Evolutionary conservation across 805 yeast species (phyloP), one percentile per base, ranked within the genome.

Genomic region (Sugiyamaella floridensis): DNA sequence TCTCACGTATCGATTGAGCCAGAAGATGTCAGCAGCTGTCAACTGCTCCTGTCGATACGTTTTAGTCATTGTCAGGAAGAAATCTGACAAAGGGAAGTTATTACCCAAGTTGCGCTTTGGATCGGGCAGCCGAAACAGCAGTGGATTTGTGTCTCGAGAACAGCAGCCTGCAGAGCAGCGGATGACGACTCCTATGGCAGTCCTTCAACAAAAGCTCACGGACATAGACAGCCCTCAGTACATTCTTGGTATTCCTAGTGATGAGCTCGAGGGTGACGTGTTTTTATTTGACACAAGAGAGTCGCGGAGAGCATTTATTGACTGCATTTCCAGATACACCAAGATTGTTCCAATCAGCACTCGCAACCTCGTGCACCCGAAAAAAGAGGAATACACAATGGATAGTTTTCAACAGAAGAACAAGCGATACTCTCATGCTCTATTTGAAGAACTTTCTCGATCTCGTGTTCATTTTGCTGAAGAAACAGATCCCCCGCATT

Each of bases 361-460:
- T 19, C 43, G 43, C 16, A 41, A 41, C 5, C 29, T 15, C 47
- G 19, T 44, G 4, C 22, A 22, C 34, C n/a, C 11, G 4, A 14
- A 32, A 4, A 32, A 14, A 14, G 37, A 32, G 37, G 37, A 32
- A 14, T 32, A 32, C 9, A 32, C 6, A 6, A 22, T 32, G 37
- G 37, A 10, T 44, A 16, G 19, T 40, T n/a, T 19, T 40, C 49
- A 47, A 8, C n/a, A 10, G 9, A 15, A 16, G 5, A 48, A 20
- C 26, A 42, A 26, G 11, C 52, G 32, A 9, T 49, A 44, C 37
- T 41, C 45, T 14, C 52, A 49, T 28, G 34, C 49, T 19, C 52
- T 49, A 7, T 49, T 49, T n/a, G 52, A 49, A 10, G 48, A 49
- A 10, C 16, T 48, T 14, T 28, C 48, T 4, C 34, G 29, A n/a